A percentile compares a stretch with the other conserved stretches of the same genome.
Evolutionary conservation across 2,329 filamentous ascomycete genomes (phyloP).

Genomic region (Hymenoscyphus albidus): DNA sequence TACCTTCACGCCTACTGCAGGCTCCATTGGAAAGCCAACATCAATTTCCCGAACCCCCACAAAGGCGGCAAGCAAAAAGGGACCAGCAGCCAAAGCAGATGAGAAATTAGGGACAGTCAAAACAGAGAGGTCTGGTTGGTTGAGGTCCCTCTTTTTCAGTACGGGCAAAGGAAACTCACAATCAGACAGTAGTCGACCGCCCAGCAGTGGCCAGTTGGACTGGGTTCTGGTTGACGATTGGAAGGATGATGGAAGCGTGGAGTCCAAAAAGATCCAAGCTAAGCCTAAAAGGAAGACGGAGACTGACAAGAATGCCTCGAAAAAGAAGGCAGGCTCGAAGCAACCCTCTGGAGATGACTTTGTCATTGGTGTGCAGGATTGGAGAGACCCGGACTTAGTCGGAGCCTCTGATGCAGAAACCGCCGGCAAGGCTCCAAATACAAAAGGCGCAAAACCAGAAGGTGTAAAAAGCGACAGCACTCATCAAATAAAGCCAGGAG

Average conservation of each 20-base stretch:
- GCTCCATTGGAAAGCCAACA: slow-evolving; percentile 29
- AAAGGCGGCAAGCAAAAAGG: slow-evolving; percentile 32
- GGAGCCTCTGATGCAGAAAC: slow-evolving; percentile 36
- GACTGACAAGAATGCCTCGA: slow-evolving; percentile 28
- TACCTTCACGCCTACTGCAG: slow-evolving; percentile 31
- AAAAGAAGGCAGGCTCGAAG: slow-evolving; percentile 24
- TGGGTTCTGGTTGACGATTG: slow-evolving; percentile 69
- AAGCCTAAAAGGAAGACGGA: slow-evolving; percentile 39
- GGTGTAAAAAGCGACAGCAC: slow-evolving; percentile 23
- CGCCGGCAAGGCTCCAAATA: slow-evolving; percentile 22
- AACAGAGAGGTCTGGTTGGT: slow-evolving; percentile 39
- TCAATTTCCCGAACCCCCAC: slow-evolving; percentile 30
- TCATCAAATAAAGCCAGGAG: slow-evolving; percentile 21
- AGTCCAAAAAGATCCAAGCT: slow-evolving; percentile 38
- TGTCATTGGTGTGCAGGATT: slow-evolving; percentile 81
- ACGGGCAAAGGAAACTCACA: slow-evolving; percentile 33
- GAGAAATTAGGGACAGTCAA: slow-evolving; percentile 20
- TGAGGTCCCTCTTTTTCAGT: slow-evolving; percentile 43
- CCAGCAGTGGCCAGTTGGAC: slow-evolving; percentile 69
- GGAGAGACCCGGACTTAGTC: slow-evolving; percentile 74
- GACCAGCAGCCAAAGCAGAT: slow-evolving; percentile 21
- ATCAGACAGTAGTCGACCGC: slow-evolving; percentile 58
- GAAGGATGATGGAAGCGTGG: slow-evolving; percentile 50
- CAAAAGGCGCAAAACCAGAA: slow-evolving; percentile 30
- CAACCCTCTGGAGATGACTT: slow-evolving; percentile 56